These are phyloP conservation scores for sweet orange (Citrus sinensis) DNA, from an alignment of 345 rosid species.

Conservation along the genomic window DVS_A1.0 CM039166.1:23523001-23523500, in stretches of 20 bases:
- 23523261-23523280: neutral
- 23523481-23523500: neutral
- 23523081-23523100: too few species aligned
- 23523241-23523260: neutral
- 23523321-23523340: neutral
- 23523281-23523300: neutral
- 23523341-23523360: too few species aligned
- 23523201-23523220: neutral
- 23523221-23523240: neutral
- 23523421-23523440: neutral
- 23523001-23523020: too few species aligned
- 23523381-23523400: neutral
- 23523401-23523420: neutral
- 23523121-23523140: too few species aligned
- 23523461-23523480: neutral
- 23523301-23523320: too few species aligned
- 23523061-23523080: too few species aligned
- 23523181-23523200: neutral
- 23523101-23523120: rapidly evolving
- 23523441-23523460: neutral
- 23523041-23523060: too few species aligned
- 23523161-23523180: neutral
- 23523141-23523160: rapidly evolving
- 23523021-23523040: too few species aligned
- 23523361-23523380: neutral